These are phyloP conservation scores for Pseudogymnoascus sp. DNA, from an alignment of 2,329 filamentous ascomycete genomes.

Conservation along the genomic window DNA sequence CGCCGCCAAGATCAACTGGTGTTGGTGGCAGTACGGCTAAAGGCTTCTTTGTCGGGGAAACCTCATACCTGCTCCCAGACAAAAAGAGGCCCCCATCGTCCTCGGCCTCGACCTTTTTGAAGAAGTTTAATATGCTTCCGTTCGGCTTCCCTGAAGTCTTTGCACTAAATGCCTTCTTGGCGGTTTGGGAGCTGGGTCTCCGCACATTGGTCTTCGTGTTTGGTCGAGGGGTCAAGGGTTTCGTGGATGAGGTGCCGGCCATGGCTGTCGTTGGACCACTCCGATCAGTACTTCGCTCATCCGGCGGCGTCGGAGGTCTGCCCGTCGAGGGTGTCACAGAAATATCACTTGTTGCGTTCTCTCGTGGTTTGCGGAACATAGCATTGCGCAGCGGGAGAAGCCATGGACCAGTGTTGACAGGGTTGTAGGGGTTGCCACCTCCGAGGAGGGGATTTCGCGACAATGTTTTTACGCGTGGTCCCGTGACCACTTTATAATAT, in stretches of 20 bases:
- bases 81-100: conserved; percentile 51
- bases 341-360: conserved; percentile 32
- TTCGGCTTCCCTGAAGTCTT: conserved; percentile 36
- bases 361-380: conserved; percentile 49
- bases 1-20: conserved; percentile 12
- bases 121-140: conserved; percentile 64
- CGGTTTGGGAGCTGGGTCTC: conserved; percentile 10
- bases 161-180: conserved; percentile 18
- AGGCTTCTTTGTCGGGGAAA: conserved; percentile 10
- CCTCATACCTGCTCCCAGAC: conserved; percentile 29
- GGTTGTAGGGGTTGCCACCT: not conserved
- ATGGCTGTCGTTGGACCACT: conserved; percentile 15
- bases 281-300: not conserved
- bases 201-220: conserved; percentile 22
- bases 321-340: conserved; percentile 38
- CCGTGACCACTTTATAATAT: conserved; percentile 3
- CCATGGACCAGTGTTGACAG: not conserved
- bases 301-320: conserved; percentile 43
- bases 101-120: conserved; percentile 53
- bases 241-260: conserved; percentile 19
- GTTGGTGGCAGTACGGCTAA: conserved; percentile 11
- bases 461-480: conserved; percentile 7
- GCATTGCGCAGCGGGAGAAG: not conserved
- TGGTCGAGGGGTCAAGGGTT: conserved; percentile 22
- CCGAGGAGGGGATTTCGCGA: conserved; percentile 3